Evolutionary conservation across 164 flowering plant species (phyloP).

Genomic region (Vitis rotundifolia): DNA sequence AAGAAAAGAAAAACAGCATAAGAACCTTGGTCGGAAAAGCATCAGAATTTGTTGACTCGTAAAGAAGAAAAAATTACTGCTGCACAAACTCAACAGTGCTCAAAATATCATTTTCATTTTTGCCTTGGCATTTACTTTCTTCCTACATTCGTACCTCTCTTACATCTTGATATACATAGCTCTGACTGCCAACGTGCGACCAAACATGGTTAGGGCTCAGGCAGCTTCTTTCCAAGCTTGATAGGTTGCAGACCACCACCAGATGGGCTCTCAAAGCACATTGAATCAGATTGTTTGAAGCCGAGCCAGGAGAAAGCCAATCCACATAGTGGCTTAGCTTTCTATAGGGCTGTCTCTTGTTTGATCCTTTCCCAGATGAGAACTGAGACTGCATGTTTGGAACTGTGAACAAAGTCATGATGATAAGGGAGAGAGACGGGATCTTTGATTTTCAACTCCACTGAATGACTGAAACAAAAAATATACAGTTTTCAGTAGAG

Average conservation of each 20-base stretch:
- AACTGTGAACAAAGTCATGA: too few species aligned
- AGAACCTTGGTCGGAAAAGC: neutral
- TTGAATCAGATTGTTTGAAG: too few species aligned
- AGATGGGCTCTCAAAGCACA: too few species aligned
- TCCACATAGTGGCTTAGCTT: too few species aligned
- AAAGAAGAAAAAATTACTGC: conserved; percentile 7
- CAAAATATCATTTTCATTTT: neutral
- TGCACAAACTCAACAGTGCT: conserved; percentile 9
- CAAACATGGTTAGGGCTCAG: neutral
- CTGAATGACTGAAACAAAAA: conserved; percentile 6
- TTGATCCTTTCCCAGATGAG: too few species aligned
- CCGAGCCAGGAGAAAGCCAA: too few species aligned
- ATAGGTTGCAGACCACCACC: too few species aligned
- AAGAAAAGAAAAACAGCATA: too few species aligned
- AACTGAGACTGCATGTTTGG: too few species aligned
- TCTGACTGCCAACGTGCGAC: conserved; percentile 4
- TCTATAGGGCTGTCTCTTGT: too few species aligned
- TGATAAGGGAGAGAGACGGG: neutral
- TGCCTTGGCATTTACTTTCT: neutral
- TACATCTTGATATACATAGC: neutral
- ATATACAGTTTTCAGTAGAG: conserved; percentile 28
- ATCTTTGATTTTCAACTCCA: conserved; percentile 13
- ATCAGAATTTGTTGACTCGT: neutral
- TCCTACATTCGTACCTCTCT: conserved; percentile 7
- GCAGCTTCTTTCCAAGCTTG: too few species aligned